These are phyloP conservation scores for Daldinia loculata DNA, from an alignment of 495 filamentous ascomycete species.

Conservation along the genomic window DNA sequence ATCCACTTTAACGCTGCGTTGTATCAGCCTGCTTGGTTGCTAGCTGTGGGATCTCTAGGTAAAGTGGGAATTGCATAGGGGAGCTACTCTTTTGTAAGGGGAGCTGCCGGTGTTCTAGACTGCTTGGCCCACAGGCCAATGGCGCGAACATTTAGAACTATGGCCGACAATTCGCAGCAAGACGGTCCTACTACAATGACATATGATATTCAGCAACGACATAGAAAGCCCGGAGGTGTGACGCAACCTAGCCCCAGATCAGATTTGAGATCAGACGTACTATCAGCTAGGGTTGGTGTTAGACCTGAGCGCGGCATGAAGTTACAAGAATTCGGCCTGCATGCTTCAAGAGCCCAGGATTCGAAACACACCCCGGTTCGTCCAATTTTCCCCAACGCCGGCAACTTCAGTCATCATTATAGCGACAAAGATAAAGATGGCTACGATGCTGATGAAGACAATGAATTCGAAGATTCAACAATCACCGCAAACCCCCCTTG, in stretches of 20 bases:
- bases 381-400: constrained; percentile 38
- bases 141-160: constrained; percentile 20
- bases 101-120: constrained; percentile 20
- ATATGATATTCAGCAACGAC: constrained; percentile 12
- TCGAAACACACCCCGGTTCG: constrained; percentile 41
- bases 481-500: constrained; percentile 27
- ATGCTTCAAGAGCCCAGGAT: constrained; percentile 35
- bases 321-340: constrained; percentile 32
- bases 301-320: constrained; percentile 38
- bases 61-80: constrained; percentile 18
- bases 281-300: constrained; percentile 21
- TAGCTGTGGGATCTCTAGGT: constrained; percentile 2
- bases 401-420: constrained; percentile 9
- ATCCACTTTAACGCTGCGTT: constrained; percentile 13
- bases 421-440: constrained; percentile 15
- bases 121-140: constrained; percentile 23
- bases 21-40: constrained; percentile 7
- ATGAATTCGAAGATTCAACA: constrained; percentile 34
- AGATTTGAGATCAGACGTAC: constrained; percentile 32
- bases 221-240: constrained; percentile 19
- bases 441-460: constrained; percentile 37
- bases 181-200: background rate
- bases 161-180: constrained; percentile 18
- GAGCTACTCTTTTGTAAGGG: constrained; percentile 1
- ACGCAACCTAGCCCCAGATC: constrained; percentile 34